phyloP scores from a whole-genome alignment of 257 asterid species.

The Sherardia arvensis region DNA sequence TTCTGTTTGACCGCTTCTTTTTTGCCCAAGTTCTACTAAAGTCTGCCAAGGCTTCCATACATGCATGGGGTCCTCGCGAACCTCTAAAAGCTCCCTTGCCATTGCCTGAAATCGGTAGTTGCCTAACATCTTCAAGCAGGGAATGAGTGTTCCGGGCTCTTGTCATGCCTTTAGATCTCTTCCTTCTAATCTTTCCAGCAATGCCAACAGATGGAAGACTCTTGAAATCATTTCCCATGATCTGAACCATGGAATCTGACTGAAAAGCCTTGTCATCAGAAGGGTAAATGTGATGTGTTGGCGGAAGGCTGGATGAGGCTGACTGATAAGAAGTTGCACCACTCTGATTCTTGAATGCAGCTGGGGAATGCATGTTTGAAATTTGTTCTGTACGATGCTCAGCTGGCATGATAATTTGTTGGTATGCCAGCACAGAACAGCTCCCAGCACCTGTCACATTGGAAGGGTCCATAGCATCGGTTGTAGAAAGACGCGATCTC shows the following conservation, averaged over 20 bases:
- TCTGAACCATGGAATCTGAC: conserved; percentile 14
- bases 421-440: conserved; percentile 40
- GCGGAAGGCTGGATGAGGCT: conserved; percentile 26
- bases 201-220: conserved; percentile 38
- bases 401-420: conserved; percentile 20
- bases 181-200: conserved; percentile 29
- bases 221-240: conserved; percentile 22
- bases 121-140: conserved; percentile 25
- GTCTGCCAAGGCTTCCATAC: conserved; percentile 47
- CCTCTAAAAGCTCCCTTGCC: conserved; percentile 22
- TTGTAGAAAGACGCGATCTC: conserved; percentile 28
- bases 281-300: conserved; percentile 10
- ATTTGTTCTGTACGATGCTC: conserved; percentile 15
- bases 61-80: conserved; percentile 29
- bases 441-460: conserved; percentile 32
- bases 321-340: conserved; percentile 31
- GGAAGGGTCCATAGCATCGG: conserved; percentile 33
- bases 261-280: conserved; percentile 12
- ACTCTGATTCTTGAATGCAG: conserved; percentile 55
- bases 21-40: conserved; percentile 26
- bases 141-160: conserved; percentile 39
- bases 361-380: conserved; percentile 42
- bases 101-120: conserved; percentile 24
- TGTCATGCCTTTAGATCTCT: conserved; percentile 46
- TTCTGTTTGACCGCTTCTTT: conserved; percentile 55